Evolutionary conservation across 2,329 filamentous ascomycete genomes (phyloP).

Genomic region (Pyricularia sp.): DNA sequence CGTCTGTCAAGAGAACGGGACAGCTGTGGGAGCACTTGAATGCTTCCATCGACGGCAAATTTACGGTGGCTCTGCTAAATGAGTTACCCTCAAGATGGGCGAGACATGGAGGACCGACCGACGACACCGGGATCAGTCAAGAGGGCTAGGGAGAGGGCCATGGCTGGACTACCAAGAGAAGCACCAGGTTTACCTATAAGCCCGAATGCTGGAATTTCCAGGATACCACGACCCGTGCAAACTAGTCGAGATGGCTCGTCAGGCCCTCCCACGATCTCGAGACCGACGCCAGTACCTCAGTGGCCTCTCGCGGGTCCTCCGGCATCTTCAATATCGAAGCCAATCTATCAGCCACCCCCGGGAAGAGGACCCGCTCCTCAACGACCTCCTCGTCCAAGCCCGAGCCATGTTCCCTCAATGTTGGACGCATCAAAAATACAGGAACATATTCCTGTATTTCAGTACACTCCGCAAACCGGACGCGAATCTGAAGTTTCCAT

Average conservation of each 20-base stretch:
- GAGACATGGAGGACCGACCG: slow-evolving; percentile 33
- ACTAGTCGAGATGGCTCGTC: slow-evolving; percentile 8
- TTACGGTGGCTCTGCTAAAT: slow-evolving; percentile 28
- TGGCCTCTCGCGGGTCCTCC: slow-evolving; percentile 37
- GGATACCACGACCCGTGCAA: slow-evolving; percentile 19
- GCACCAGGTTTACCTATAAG: neutral
- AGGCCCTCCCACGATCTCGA: slow-evolving; percentile 27
- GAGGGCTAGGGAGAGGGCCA: slow-evolving; percentile 40
- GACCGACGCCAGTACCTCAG: slow-evolving; percentile 38
- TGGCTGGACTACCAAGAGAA: slow-evolving; percentile 24
- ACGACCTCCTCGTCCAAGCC: slow-evolving; percentile 47
- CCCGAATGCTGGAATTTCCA: slow-evolving; percentile 9
- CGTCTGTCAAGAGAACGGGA: slow-evolving; percentile 11
- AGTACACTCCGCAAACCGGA: slow-evolving; percentile 25
- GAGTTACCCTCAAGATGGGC: slow-evolving; percentile 43
- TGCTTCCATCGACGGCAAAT: slow-evolving; percentile 11
- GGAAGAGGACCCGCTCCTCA: slow-evolving; percentile 38
- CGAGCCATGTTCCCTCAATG: slow-evolving; percentile 46
- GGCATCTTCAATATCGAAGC: slow-evolving; percentile 6
- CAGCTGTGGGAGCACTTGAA: slow-evolving; percentile 11
- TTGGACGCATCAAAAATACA: slow-evolving; percentile 42
- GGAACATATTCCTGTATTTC: slow-evolving; percentile 42
- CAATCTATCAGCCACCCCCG: slow-evolving; percentile 37
- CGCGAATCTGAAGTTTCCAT: slow-evolving; percentile 27
- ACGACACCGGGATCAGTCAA: slow-evolving; percentile 34